A percentile compares a stretch with the other conserved stretches of the same genome.
Conservation (phyloP, 805 yeast species). For the Saturnispora sanitii region DNA sequence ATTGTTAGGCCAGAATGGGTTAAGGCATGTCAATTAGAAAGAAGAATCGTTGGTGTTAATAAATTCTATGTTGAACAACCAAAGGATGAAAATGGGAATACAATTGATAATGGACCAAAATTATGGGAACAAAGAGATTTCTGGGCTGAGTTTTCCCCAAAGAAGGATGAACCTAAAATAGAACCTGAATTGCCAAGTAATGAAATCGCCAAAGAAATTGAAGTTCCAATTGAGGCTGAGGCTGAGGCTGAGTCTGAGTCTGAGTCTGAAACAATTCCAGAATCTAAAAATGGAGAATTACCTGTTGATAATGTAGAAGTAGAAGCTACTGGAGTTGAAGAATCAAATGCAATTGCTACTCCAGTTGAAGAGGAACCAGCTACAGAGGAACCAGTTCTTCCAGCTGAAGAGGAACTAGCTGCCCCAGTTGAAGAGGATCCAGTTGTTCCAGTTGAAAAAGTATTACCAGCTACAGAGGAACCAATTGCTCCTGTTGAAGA, state of each 20-base stretch:
- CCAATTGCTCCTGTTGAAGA: not conserved
- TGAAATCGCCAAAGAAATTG: not conserved
- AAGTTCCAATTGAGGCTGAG: not conserved
- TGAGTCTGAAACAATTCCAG: too few species aligned
- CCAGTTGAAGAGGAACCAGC: not conserved
- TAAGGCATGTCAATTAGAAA: conserved; percentile 82
- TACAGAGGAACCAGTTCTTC: not conserved
- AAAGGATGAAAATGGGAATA: too few species aligned
- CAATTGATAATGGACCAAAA: conserved; percentile 38
- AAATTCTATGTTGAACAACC: conserved; percentile 76
- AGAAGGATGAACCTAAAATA: not conserved
- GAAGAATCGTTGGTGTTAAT: conserved; percentile 87
- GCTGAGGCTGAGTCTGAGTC: not conserved
- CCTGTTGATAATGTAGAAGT: not conserved
- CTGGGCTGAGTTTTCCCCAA: conserved; percentile 15
- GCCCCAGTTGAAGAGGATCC: conserved; percentile 7
- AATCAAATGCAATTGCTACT: not conserved
- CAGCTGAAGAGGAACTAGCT: conserved; percentile 4
- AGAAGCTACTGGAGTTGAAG: not conserved
- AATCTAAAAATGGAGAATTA: too few species aligned
- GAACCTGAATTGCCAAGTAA: not conserved
- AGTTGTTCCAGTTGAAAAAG: conserved; percentile 13
- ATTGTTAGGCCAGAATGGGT: conserved; percentile 95
- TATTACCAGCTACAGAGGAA: conserved; percentile 10
- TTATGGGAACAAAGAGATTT: conserved; percentile 39